These are phyloP conservation scores for Carex myosuroides DNA, from an alignment of 176 grass and related monocot species.

Conservation along the genomic window DNA sequence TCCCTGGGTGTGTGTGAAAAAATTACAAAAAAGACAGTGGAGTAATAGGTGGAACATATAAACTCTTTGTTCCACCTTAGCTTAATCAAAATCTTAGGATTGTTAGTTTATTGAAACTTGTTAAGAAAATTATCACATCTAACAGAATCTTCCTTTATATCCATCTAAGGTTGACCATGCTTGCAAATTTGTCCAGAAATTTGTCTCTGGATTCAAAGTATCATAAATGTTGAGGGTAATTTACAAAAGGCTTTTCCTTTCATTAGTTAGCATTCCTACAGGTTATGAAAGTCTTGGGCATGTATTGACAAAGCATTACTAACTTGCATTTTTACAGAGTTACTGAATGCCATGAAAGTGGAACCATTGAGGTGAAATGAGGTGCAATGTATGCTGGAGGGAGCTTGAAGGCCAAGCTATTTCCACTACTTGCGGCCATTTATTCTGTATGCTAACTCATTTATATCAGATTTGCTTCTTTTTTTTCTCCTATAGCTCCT, in stretches of 20 bases:
- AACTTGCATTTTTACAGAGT: neutral
- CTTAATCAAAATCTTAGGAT: neutral
- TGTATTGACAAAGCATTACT: neutral
- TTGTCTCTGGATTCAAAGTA: neutral
- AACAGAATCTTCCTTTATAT: neutral
- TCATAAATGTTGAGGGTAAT: neutral
- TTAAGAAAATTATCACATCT: neutral
- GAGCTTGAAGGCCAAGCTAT: conserved; percentile 80
- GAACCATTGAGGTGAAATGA: conserved; percentile 36
- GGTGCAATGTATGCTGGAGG: conserved; percentile 81
- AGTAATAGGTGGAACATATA: too few species aligned
- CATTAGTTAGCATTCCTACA: neutral
- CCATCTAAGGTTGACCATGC: neutral
- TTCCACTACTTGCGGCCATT: conserved; percentile 79
- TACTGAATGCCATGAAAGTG: neutral
- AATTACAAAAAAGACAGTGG: too few species aligned
- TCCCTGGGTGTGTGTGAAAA: too few species aligned
- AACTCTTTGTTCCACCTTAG: neutral
- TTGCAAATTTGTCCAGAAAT: neutral
- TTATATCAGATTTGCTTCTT: neutral
- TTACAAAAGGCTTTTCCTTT: neutral
- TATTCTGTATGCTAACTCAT: conserved; percentile 54
- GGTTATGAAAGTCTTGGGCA: neutral
- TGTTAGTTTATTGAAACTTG: neutral
- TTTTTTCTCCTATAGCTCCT: conserved; percentile 12